Base-by-base conservation (phyloP, 2,329 filamentous ascomycete genomes). In the Kalaharituber pfeilii region DNA sequence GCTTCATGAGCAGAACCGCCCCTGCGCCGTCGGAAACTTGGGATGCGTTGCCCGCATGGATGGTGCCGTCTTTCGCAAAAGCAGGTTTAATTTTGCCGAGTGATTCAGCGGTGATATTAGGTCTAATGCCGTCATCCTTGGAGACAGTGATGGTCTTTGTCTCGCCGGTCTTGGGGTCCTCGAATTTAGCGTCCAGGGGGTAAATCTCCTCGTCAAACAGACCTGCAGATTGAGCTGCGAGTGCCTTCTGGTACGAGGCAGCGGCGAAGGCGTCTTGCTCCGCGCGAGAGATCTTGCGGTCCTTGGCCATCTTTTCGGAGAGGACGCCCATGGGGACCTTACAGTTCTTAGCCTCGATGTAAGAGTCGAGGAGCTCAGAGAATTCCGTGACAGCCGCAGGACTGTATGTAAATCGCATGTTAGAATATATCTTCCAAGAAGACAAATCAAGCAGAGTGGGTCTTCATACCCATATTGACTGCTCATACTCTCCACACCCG, bases 11-110 rank as follows among this genome's bases (percentile, higher is more conserved):
- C 47, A 96, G 77, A 5, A 96, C 89, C 49, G 91, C 91, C 27
- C 91, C 89, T 22, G 91, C 91, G 62, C 91, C 91, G 71, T 98
- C 87, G 27, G 86, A 91, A 67, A 98, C 87, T 72, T 96, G 91
- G 52, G 81, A 87, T 26, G 91, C 89, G 69, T 96, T 98, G 64
- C 91, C 91, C 55, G 86, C 91, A 74, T 96, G 89, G 71, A 96
- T 96, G 65, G 78, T 82, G 44, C 91, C 91, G 65, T 91, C 83
- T 71, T 93, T 87, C 61, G 86, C 80, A 66, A 96, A 96, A 11
- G 89, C 86, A 15, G 89, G 79, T 59, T 79, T 80, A 69, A 96
- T 93, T 78, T 95, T 95, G 70, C 73, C 75, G n/a, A 96, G 79
- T 1, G 81, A 84, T 72, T 96, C 86, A 60, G 77, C 76, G 2